These are phyloP conservation scores for Saccharomyces hybrid DNA, from an alignment of 1,139 yeast species.

Conservation along the genomic window DNA sequence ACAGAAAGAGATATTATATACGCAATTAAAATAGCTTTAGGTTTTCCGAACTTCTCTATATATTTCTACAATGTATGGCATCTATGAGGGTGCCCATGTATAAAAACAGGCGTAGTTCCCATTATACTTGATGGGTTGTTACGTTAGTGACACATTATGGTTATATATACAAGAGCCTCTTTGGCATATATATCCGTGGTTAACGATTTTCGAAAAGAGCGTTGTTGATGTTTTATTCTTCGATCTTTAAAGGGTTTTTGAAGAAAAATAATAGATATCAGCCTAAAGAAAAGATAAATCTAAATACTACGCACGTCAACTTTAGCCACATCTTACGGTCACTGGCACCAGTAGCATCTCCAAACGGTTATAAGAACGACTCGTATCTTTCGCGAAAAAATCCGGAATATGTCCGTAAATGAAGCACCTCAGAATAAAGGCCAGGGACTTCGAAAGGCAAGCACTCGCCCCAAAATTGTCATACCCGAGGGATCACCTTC, in stretches of 20 bases:
- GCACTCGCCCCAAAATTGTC: background rate
- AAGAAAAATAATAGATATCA: background rate
- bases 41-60: background rate
- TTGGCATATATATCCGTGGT: background rate
- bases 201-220: background rate
- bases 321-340: background rate
- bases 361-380: background rate
- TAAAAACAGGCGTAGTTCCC: background rate
- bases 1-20: background rate
- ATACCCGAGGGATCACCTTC: background rate
- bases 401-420: background rate
- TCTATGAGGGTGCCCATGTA: background rate
- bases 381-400: background rate
- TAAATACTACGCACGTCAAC: background rate
- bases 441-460: background rate
- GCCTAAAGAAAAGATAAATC: background rate
- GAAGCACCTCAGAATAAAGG: background rate
- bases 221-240: background rate
- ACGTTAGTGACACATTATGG: background rate
- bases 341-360: background rate
- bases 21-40: background rate
- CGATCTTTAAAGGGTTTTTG: background rate
- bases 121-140: background rate
- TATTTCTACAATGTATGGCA: background rate
- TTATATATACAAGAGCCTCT: background rate